Percentiles rank a stretch among this genome's conserved stretches.
These are phyloP conservation scores for Leccinum subgranulosum DNA, from an alignment of 768 basidiomycete species.

Conservation along the genomic window DNA sequence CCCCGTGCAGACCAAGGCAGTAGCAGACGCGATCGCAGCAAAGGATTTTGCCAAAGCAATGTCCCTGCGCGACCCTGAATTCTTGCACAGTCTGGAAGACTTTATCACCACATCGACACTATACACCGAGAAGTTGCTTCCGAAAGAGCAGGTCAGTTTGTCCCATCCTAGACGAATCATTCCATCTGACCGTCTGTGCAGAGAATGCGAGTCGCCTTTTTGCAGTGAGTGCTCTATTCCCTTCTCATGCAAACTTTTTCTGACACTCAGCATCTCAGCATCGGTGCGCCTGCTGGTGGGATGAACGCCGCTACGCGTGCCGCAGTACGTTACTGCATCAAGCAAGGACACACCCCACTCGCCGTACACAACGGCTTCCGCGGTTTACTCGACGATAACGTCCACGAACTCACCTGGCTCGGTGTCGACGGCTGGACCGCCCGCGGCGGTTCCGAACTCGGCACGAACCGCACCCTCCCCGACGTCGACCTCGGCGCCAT, in stretches of 20 bases:
- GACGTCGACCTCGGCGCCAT: conserved; percentile 83
- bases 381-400: conserved; percentile 86
- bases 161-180: background rate
- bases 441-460: conserved; percentile 95
- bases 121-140: conserved; percentile 50
- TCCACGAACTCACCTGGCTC: conserved; percentile 89
- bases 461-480: conserved; percentile 90
- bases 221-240: conserved; percentile 60
- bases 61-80: conserved; percentile 88
- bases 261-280: conserved; percentile 42
- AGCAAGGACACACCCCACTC: conserved; percentile 89
- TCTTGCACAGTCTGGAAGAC: conserved; percentile 81
- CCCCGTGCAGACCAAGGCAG: conserved; percentile 70
- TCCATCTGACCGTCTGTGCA: conserved; percentile 28
- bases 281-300: conserved; percentile 96
- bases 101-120: conserved; percentile 73
- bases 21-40: conserved; percentile 74
- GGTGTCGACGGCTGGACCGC: conserved; percentile 96
- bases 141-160: conserved; percentile 41
- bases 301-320: conserved; percentile 98
- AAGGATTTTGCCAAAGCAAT: conserved; percentile 88
- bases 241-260: background rate
- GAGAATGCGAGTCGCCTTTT: conserved; percentile 78
- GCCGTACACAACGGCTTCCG: conserved; percentile 95
- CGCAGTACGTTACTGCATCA: conserved; percentile 88